Base-by-base conservation (phyloP, 768 basidiomycete species). In the Xerocomus potaroensis region DNA sequence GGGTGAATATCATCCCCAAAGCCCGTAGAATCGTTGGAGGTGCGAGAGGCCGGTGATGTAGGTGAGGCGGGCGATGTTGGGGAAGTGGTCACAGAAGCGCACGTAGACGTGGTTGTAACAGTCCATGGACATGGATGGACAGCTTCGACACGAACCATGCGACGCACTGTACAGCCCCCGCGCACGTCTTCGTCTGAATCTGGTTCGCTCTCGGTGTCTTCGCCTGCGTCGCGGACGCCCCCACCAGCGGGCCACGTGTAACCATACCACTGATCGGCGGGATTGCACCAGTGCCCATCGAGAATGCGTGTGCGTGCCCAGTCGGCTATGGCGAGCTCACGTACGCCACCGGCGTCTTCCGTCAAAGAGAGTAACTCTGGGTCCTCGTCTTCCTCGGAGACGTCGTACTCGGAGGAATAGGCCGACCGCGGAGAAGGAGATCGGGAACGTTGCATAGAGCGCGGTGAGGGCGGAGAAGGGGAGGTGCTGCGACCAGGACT, bases 261-360 rank as follows among this genome's bases (percentile, higher is more conserved):
- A 9, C 68, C 64, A 41, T 79, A 85, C 76, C 77, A 87, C 37
- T 79, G 72, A 60, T 90, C 87, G 0, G 80, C 83, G 9, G 87
- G 87, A 41, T 76, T 83, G 35, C 81, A 64, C 87, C 87, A 90
- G 54, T 80, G 75, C 3, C 87, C 87, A 45, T 90, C 86, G 16
- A 89, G 64, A 39, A 90, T 81, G 38, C 86, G 68, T 18, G 71
- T 74, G 27, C 87, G 72, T 5, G 83, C 83, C 84, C 84, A 88
- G 53, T 86, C 85, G 11, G 74, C 71, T 43, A 88, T 66, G 1
- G 87, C 84, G 35, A 88, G 67, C 16, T 75, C 73, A 23, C 69
- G 67, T 22, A 77, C 69, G 19, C 72, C 70, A 9, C 68, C 68
- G 1, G 71, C 67, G 29, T 77, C 74, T 54, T 78, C 77, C 8